Base-by-base conservation (phyloP, 768 basidiomycete species). In the Asterophora lycoperdoides region DNA sequence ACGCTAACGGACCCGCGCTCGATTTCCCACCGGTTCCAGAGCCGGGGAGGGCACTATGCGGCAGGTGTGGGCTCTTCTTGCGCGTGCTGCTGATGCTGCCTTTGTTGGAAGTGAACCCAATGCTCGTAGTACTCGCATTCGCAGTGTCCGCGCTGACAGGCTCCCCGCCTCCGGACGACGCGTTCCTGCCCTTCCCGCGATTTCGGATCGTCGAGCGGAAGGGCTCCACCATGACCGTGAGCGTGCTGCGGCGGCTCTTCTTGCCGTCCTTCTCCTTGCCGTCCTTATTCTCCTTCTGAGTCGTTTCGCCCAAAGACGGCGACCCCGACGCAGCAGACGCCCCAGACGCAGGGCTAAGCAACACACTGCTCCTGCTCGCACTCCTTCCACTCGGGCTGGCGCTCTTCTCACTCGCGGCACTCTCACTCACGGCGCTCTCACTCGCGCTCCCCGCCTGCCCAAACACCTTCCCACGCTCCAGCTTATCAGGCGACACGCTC, bases 221-320 rank as follows among this genome's bases (percentile, higher is more conserved):
- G 6, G 88, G 86, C 60, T 89, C 87, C 1, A 89, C 86, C 81
- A 93, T 89, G 34, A 93, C 80, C 0, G 86, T 91, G 53, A 96
- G 74, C 0, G 93, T 94, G 66, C 89, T 93, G 57, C 91, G 69
- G 60, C 85, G 74, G 53, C 68, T 74, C 66, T 83, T 83, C 72
- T 81, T 90, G 33, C 63, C 64, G 10, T 68, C 60, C 49, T 65
- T 63, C 42, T 69, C 64, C 36, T 68, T 69, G 17, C 60, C 57
- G 46, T 46, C 62, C 23, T 23, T 23, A 23, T 6, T 23, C 23
- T 23, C 23, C 23, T 23, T 23, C 6, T 23, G 3, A 23, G n/a
- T n/a, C n/a, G n/a, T n/a, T n/a, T 23, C 23, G 6, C 23, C 23
- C 23, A 23, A 3, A 23, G 23, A 23, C 23, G 23, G 23, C 23